Evolutionary conservation across 352 stramenopile species (phyloP), one percentile per base, ranked within the genome.

Genomic region (Pythium folliculosum): DNA sequence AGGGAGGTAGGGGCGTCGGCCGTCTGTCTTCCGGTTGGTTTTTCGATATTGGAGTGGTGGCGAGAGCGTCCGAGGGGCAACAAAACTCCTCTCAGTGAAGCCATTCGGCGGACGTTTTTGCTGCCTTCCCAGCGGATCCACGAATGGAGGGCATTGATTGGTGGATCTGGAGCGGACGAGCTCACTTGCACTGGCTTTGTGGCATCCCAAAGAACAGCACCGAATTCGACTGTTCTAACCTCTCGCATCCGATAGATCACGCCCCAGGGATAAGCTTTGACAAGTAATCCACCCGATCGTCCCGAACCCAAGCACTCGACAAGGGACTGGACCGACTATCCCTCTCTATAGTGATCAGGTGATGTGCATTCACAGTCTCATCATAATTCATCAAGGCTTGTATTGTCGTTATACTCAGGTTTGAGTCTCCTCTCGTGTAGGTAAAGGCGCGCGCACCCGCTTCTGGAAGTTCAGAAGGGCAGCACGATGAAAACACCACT

Each of bases 191-290:
- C 17, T 12, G 35, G 25, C 37, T 65, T 27, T 47, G 19, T 14
- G 9, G 10, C 19, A 9, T 22, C 17, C 12, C 32, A n/a, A 10
- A 4, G 63, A 69, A 69, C 63, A 60, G 7, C 35, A 27, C 16
- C 53, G 63, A 69, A 69, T 69, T 69, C 62, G 49, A 37, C 51
- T n/a, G 16, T 35, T n/a, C 10, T 3, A 57, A 44, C 51, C 8
- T 45, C 3, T 45, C 0, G 45, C 5, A 25, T 57, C 27, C 13
- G 5, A 40, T 44, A 44, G 21, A 37, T 17, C 25, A 57, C 14
- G 27, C 27, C 43, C 3, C 2, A 6, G 2, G 27, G 2, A 32
- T 32, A 2, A 32, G 5, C 5, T 32, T 6, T 32, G 2, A 32
- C 27, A 32, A 5, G 27, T 32, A 32, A 32, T 32, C 27, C 3